Base-by-base conservation (phyloP, 495 filamentous ascomycete species). In the Trichoderma reesei region DNA sequence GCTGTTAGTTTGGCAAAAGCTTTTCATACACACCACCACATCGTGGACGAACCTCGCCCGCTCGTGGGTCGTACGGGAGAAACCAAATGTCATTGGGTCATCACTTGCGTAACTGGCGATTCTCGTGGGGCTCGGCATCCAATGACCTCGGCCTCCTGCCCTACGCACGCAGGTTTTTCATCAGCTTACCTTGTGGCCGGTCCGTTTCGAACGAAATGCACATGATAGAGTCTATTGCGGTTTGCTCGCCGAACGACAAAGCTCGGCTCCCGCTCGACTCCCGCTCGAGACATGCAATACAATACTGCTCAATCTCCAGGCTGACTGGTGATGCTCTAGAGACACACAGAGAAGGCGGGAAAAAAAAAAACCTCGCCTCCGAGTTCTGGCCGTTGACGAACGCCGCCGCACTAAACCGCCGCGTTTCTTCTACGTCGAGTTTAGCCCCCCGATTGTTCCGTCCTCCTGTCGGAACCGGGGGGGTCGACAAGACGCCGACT, bases 1-100 rank as follows among this genome's bases (percentile, higher is more conserved):
- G n/a, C 11, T 56, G 51, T 56, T 54, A 33, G 26, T 11, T 48
- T 56, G 26, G 51, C 51, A 56, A 56, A 56, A 56, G 51, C 51
- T 56, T 56, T 56, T 56, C 51, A 56, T 56, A n/a, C n/a, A 56
- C 51, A 56, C 51, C 42, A 46, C 42, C 51, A 48, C 44, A 56
- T 56, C 51, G 51, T 56, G 51, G 34, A 56, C n/a, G n/a, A n/a
- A n/a, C n/a, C 51, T 56, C 51, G 51, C 9, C 10, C 51, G 14
- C 46, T 18, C 51, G 20, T 56, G 51, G 51, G 51, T 56, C 18
- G 18, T 31, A 56, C n/a, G 20, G 26, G 10, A 14, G 11, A 56
- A 56, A 34, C 10, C 51, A n/a, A 31, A 13, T 34, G 51, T 31
- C 51, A 56, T 56, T 56, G 51, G 51, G 10, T 10, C 46, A 10